Percentiles rank a stretch among this genome's conserved stretches.
These are phyloP conservation scores for Pulveroboletus sp. DNA, from an alignment of 768 basidiomycete species.

Conservation along the genomic window DNA sequence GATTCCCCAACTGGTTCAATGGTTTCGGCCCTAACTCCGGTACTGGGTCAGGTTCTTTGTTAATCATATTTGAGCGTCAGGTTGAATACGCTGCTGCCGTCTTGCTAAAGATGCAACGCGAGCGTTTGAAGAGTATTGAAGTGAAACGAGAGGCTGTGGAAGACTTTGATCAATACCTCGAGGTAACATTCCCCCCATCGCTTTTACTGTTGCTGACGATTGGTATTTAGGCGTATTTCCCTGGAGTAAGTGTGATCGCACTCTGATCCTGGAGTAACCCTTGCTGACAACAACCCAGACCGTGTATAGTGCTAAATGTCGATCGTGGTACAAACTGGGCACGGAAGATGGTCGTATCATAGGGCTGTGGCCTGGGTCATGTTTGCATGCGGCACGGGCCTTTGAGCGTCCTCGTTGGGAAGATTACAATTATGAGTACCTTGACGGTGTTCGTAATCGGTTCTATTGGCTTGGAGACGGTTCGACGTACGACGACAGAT, in stretches of 20 bases:
- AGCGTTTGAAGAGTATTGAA: conserved; percentile 61
- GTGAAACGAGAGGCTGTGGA: conserved; percentile 55
- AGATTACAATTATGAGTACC: conserved; percentile 52
- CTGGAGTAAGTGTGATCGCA: conserved; percentile 1
- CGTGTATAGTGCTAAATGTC: conserved; percentile 55
- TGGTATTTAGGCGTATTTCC: conserved; percentile 12
- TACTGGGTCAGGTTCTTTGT: conserved; percentile 54
- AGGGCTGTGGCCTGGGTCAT: conserved; percentile 61
- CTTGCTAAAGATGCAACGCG: conserved; percentile 58
- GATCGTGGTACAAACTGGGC: conserved; percentile 64
- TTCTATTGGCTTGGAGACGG: conserved; percentile 64
- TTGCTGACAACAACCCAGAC: conserved; percentile 37
- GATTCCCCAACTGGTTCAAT: conserved; percentile 71
- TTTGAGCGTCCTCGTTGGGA: conserved; percentile 62
- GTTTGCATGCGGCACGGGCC: conserved; percentile 47
- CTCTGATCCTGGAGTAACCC: not conserved
- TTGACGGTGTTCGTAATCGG: conserved; percentile 43
- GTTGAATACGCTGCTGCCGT: conserved; percentile 56
- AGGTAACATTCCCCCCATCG: conserved; percentile 30
- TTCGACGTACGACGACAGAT: conserved; percentile 51
- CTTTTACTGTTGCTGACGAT: not conserved
- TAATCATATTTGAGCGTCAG: conserved; percentile 53
- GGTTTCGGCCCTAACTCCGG: conserved; percentile 54
- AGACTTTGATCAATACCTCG: conserved; percentile 61
- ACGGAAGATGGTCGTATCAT: conserved; percentile 53